Base-by-base conservation (phyloP, 345 rosid species). In the Camelina neglecta region DNA sequence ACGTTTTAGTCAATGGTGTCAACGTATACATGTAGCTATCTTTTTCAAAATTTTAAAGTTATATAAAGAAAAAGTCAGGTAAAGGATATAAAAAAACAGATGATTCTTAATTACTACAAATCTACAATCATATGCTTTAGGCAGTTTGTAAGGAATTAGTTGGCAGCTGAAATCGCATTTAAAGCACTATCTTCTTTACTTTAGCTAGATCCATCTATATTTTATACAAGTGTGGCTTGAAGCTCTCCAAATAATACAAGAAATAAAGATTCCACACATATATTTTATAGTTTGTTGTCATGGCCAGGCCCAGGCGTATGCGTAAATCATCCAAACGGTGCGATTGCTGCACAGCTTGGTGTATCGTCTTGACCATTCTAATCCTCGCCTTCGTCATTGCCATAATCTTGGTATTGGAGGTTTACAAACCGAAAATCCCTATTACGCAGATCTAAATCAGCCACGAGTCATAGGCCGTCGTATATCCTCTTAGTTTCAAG, bases 391-490 rank as follows among this genome's bases (percentile, higher is more conserved):
- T 75, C 49, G 13, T 85, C 41, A 35, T 78, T 33, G 12, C 69
- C 24, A 75, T 85, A 10, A 60, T 84, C 59, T 78, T 88, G 35
- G 80, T 77, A 18, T 29, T 86, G n/a, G 84, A 89, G 0, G 67
- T 86, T 4, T 84, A 85, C 74, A 86, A 86, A 78, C 58, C 82
- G 4, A 73, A 74, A 77, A 49, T 73, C 12, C 86, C 84, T 11
- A 36, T n/a, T 11, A 70, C 77, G 16, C 18, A 50, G 13, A 50
- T 87, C 31, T 67, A 77, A 29, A 63, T 83, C 87, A 7, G 83
- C 84, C 6, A 45, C 2, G n/a, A 44, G 48, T n/a, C n/a, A n/a
- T n/a, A n/a, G n/a, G n/a, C n/a, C n/a, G n/a, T n/a, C n/a, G n/a
- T n/a, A n/a, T n/a, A n/a, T n/a, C n/a, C n/a, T n/a, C n/a, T n/a